Base-by-base conservation (phyloP, 1,284 basidiomycete genomes). In the Coniferiporia weirii region DNA sequence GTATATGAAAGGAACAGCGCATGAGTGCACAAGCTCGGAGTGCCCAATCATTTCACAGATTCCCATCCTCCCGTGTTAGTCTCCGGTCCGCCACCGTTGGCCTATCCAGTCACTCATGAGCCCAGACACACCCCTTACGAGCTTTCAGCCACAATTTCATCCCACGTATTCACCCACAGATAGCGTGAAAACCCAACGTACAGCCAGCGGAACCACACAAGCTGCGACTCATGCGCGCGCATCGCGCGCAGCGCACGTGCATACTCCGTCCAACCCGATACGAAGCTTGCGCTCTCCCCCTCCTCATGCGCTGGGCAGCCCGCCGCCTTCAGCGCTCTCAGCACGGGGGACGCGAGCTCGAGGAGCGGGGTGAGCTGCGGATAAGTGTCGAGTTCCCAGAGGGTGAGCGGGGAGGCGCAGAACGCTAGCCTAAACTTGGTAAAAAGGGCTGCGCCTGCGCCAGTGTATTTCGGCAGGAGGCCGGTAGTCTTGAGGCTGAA, bases 141-240 rank as follows among this genome's bases (percentile, higher is more conserved):
- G 5, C 3, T 5, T 7, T 4, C 9, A 40, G 15, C 38, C 38
- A 40, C n/a, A 12, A 79, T 65, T 64, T 84, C 77, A 7, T 79
- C 74, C 79, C 92, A 87, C 64, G 91, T 84, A 64, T 95, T 95
- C 49, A 91, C 84, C 93, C 93, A 97, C 88, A 97, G 89, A 68
- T 96, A 94, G 62, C 89, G 79, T 35, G 92, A 95, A 67, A 89
- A 89, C n/a, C 72, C 64, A 36, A 96, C 78, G 67, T 95, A 94
- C 52, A 95, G 73, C 81, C 86, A 92, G 52, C 95, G 81, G 74
- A 95, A 97, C 95, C 95, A 97, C 20, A 87, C 82, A 63, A 93
- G 73, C 75, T 98, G 95, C 57, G 83, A 85, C 58, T 72, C 61
- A 68, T 98, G 95, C 61, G 80, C 73, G 61, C 73, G 72, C 86